These are phyloP conservation scores for Leersia perrieri DNA, from an alignment of 176 grass and related monocot species.

Conservation along the genomic window DNA sequence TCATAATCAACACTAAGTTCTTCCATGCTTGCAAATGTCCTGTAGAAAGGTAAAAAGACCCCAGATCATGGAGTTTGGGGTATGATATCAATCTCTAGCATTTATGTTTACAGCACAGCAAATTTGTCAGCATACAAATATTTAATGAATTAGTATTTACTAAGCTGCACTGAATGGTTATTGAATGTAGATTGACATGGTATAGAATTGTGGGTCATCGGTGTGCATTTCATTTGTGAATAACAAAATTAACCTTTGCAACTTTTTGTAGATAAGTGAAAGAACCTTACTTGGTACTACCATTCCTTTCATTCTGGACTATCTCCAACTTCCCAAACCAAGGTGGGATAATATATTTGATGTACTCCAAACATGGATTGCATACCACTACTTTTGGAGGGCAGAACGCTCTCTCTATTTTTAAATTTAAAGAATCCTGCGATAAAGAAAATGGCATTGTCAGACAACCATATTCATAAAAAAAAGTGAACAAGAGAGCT, in stretches of 20 bases:
- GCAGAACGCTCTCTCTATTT: neutral
- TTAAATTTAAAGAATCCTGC: slow-evolving; percentile 12
- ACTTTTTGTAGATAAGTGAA: neutral
- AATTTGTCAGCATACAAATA: neutral
- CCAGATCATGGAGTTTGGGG: neutral
- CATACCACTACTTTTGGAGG: slow-evolving; percentile 27
- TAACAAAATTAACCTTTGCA: neutral
- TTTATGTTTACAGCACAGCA: neutral
- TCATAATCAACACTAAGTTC: slow-evolving; percentile 50
- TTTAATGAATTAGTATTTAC: neutral
- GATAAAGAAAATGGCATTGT: neutral
- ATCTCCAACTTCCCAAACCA: slow-evolving; percentile 58
- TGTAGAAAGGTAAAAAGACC: slow-evolving; percentile 3
- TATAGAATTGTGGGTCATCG: neutral
- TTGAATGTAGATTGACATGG: neutral
- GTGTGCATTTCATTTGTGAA: neutral
- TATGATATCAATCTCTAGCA: neutral
- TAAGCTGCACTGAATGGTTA: neutral
- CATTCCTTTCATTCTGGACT: slow-evolving; percentile 24
- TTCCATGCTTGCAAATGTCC: slow-evolving; percentile 51
- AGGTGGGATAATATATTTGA: slow-evolving; percentile 50
- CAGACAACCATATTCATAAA: neutral
- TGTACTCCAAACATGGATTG: slow-evolving; percentile 57
- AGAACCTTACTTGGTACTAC: neutral
- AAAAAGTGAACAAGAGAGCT: slow-evolving; percentile 2